phyloP scores from a whole-genome alignment of 495 filamentous ascomycete genomes.

The Lepidopterella palustris region DNA sequence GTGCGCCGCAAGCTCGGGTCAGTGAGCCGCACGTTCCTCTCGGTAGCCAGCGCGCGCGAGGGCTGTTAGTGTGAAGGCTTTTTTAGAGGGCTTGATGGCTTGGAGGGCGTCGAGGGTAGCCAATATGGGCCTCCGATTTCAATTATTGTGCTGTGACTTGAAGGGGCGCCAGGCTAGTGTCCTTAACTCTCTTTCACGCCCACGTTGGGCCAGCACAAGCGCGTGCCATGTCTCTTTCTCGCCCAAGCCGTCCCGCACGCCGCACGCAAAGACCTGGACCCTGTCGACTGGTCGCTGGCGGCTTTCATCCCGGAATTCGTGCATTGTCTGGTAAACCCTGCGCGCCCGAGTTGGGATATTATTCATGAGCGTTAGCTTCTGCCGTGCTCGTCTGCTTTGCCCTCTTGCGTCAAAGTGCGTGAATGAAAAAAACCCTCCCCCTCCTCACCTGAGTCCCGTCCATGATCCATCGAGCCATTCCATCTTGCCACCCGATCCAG shows the following conservation, averaged over 20 bases:
- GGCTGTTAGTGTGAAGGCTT: neutral
- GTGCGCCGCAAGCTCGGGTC: constrained; percentile 20
- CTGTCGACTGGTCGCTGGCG: constrained; percentile 22
- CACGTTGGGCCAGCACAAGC: constrained; percentile 26
- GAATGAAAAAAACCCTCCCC: constrained; percentile 18
- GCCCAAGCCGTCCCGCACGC: constrained; percentile 28
- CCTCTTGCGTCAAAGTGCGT: constrained; percentile 25
- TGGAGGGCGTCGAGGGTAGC: neutral
- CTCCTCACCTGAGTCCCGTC: constrained; percentile 12
- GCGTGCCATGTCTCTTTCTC: constrained; percentile 22
- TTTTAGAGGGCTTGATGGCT: no score
- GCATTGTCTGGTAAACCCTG: constrained; percentile 22
- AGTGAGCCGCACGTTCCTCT: constrained; percentile 18
- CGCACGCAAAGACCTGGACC: constrained; percentile 25
- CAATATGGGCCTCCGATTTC: neutral
- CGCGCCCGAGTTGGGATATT: constrained; percentile 1
- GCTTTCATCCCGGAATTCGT: constrained; percentile 21
- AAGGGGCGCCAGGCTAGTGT: neutral
- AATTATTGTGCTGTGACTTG: neutral
- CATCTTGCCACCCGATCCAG: no score
- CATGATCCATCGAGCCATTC: constrained; percentile 20
- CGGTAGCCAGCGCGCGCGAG: neutral
- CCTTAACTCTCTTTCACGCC: no score
- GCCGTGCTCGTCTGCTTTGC: constrained; percentile 30
- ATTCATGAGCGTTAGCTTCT: constrained; percentile 22